A percentile compares a stretch with the other conserved stretches of the same genome.
Evolutionary conservation across 139 green algal species (phyloP).

Genomic region (Picochlorum sp.): DNA sequence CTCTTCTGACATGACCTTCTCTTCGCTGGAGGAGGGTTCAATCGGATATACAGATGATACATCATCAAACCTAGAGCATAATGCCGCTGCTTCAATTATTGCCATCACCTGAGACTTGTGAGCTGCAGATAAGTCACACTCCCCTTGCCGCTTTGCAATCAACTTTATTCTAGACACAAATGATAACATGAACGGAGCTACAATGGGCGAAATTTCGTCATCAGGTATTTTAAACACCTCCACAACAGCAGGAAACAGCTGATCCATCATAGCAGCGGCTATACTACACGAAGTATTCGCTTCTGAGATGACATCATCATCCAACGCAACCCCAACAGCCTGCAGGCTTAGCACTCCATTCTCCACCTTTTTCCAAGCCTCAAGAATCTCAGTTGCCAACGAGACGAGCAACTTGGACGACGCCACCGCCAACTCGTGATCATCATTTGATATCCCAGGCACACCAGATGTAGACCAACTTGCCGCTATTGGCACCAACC

Average conservation of each 20-base stretch:
- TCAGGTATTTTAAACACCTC: constrained; percentile 18
- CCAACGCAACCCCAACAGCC: constrained; percentile 56
- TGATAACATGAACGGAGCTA: constrained; percentile 64
- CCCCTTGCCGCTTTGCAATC: constrained; percentile 24
- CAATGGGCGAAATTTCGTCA: constrained; percentile 54
- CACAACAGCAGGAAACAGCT: constrained; percentile 45
- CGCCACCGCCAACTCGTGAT: constrained; percentile 53
- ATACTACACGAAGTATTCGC: constrained; percentile 26
- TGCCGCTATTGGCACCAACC: constrained; percentile 43
- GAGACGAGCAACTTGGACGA: constrained; percentile 61
- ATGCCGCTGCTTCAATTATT: constrained; percentile 31
- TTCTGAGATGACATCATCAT: constrained; percentile 49
- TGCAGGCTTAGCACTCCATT: constrained; percentile 66
- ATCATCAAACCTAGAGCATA: constrained; percentile 25
- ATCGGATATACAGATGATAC: constrained; percentile 22
- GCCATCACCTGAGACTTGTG: constrained; percentile 43
- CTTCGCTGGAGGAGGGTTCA: constrained; percentile 10
- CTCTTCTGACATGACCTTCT: constrained; percentile 44
- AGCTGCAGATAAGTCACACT: neutral
- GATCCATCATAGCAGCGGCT: constrained; percentile 32
- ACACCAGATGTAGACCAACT: constrained; percentile 39
- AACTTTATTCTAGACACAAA: constrained; percentile 58
- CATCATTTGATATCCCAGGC: constrained; percentile 28
- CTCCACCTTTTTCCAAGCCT: constrained; percentile 75
- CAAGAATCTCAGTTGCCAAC: constrained; percentile 71